Conservation (phyloP, 2,329 filamentous ascomycete species). For the Exophiala sideris region DNA sequence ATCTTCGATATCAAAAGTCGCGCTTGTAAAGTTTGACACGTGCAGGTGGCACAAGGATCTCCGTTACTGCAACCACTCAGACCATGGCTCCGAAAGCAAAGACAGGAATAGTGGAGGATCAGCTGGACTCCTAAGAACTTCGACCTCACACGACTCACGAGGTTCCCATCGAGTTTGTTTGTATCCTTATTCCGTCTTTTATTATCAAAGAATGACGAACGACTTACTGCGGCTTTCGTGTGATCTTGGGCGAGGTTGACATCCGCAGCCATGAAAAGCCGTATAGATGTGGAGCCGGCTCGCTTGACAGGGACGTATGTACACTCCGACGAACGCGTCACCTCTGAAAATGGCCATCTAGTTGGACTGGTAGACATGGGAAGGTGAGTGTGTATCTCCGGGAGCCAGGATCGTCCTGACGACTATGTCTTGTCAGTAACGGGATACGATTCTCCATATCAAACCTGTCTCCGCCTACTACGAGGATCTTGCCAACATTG, state of each 20-base stretch:
- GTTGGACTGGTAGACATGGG: constrained; percentile 39
- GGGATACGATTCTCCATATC: constrained; percentile 91
- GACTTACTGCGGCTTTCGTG: no score
- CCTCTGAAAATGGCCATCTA: constrained; percentile 19
- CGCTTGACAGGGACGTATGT: no score
- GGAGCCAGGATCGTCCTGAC: background rate
- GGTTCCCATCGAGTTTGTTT: no score
- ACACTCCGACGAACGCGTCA: background rate
- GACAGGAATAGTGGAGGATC: background rate
- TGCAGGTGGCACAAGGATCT: no score
- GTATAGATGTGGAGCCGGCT: no score
- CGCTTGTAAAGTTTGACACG: no score
- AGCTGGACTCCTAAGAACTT: background rate
- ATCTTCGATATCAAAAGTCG: no score
- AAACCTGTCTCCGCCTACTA: constrained; percentile 65
- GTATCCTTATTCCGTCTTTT: background rate
- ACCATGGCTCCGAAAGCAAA: no score
- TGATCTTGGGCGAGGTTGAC: no score
- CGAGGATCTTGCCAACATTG: constrained; percentile 70
- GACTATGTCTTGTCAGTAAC: constrained; percentile 53
- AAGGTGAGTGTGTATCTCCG: constrained; percentile 30
- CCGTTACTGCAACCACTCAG: no score
- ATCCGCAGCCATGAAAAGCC: no score
- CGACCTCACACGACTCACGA: no score
- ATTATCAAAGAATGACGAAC: background rate